Evolutionary conservation across 2,329 filamentous ascomycete species (phyloP).

Genomic region (Hypoxylon sp.): DNA sequence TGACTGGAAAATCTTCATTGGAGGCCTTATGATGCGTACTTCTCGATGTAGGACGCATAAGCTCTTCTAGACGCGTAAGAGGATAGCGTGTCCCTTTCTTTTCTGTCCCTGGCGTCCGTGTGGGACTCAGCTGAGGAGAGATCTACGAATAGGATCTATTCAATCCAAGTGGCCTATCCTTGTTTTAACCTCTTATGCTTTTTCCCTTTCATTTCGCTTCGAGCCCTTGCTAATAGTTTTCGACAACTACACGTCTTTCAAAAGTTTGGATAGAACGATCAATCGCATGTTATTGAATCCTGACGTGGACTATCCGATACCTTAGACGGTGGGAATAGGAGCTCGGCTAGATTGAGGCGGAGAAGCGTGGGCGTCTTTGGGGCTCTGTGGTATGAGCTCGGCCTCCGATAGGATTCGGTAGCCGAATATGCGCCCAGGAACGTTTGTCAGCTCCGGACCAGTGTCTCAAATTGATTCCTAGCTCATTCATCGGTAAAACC

Average conservation of each 20-base stretch:
- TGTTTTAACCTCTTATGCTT: neutral
- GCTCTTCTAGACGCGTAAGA: neutral
- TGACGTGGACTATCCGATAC: neutral
- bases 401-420: no score
- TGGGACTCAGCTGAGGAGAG: neutral
- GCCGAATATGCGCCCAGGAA: no score
- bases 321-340: neutral
- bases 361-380: neutral
- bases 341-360: no score
- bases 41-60: neutral
- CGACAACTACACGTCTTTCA: neutral
- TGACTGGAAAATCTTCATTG: no score
- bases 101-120: neutral
- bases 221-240: neutral
- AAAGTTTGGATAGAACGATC: neutral
- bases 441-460: no score
- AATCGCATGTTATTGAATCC: neutral
- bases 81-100: neutral
- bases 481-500: no score
- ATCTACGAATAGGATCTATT: neutral
- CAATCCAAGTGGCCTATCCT: neutral
- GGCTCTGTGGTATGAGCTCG: no score
- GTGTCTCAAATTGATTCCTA: no score
- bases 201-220: neutral
- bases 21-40: neutral